These are phyloP conservation scores for Vaccinium myrtillus DNA, from an alignment of 148 eudicot species.

Conservation along the genomic window DNA sequence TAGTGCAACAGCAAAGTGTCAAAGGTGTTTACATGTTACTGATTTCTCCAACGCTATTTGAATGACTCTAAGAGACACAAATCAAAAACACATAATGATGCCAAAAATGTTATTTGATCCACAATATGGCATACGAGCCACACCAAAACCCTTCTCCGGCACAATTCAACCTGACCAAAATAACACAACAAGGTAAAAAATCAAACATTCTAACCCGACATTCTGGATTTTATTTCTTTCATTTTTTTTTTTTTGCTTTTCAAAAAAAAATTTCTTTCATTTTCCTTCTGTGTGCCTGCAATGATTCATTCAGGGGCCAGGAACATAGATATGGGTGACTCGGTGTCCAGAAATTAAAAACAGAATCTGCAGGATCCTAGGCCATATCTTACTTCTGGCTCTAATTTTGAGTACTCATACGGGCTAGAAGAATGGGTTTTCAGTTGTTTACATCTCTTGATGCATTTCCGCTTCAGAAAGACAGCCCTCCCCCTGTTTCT, in stretches of 20 bases:
- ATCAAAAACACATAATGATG: not conserved
- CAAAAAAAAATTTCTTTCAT: not conserved
- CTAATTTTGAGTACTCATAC: not conserved
- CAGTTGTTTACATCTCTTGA: not conserved
- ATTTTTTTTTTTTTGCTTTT: too few relatives aligned
- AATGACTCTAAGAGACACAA: too few relatives aligned
- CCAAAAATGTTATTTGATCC: not conserved
- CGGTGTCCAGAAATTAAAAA: not conserved
- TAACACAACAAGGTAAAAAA: not conserved
- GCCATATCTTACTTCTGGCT: not conserved
- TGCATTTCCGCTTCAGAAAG: not conserved
- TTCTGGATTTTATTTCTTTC: too few relatives aligned
- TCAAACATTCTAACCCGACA: not conserved
- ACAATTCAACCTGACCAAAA: not conserved
- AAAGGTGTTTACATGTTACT: not conserved
- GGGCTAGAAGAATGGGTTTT: constrained; percentile 3
- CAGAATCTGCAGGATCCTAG: not conserved
- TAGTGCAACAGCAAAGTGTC: not conserved
- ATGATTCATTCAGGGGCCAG: not conserved
- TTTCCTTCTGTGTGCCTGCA: not conserved
- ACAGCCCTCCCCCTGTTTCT: not conserved
- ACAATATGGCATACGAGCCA: not conserved
- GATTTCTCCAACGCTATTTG: not conserved
- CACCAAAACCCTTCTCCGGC: not conserved
- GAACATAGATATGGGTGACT: not conserved